Evolutionary conservation across 2,329 filamentous ascomycete species (phyloP).

Genomic region (Fusarium camptoceras): DNA sequence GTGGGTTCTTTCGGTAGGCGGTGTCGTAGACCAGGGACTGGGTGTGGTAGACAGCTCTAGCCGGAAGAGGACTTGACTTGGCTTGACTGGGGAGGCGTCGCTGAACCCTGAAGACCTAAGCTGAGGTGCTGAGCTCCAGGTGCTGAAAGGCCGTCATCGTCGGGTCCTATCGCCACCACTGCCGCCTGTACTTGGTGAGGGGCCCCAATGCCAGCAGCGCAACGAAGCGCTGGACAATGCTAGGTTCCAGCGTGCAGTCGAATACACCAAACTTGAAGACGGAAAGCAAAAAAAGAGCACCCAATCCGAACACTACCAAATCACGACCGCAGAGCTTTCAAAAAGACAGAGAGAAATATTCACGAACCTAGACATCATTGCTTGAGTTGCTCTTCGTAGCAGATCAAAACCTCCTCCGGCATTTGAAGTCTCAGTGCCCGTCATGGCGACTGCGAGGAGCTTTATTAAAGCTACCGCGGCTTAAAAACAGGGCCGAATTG

Average conservation of each 20-base stretch:
- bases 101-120: slow-evolving; percentile 21
- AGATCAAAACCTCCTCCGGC: slow-evolving; percentile 66
- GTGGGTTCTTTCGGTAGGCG: slow-evolving; percentile 39
- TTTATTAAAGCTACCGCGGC: slow-evolving; percentile 43
- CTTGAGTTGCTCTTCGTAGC: slow-evolving; percentile 70
- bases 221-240: background rate
- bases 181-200: slow-evolving; percentile 24
- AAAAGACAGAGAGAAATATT: slow-evolving; percentile 39
- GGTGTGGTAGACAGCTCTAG: slow-evolving; percentile 35
- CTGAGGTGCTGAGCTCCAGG: slow-evolving; percentile 27
- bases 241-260: background rate
- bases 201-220: slow-evolving; percentile 19
- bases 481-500: slow-evolving; percentile 40
- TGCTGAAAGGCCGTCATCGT: slow-evolving; percentile 38
- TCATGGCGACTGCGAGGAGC: slow-evolving; percentile 56
- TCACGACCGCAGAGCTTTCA: slow-evolving; percentile 1
- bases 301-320: background rate
- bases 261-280: slow-evolving; percentile 1
- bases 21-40: slow-evolving; percentile 37
- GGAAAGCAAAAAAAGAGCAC: background rate
- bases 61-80: slow-evolving; percentile 43
- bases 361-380: slow-evolving; percentile 72
- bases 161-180: slow-evolving; percentile 32
- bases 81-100: slow-evolving; percentile 9
- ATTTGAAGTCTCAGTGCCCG: slow-evolving; percentile 60